These are phyloP conservation scores for Calycina herbarum DNA, from an alignment of 2,329 filamentous ascomycete genomes.

Conservation along the genomic window DNA sequence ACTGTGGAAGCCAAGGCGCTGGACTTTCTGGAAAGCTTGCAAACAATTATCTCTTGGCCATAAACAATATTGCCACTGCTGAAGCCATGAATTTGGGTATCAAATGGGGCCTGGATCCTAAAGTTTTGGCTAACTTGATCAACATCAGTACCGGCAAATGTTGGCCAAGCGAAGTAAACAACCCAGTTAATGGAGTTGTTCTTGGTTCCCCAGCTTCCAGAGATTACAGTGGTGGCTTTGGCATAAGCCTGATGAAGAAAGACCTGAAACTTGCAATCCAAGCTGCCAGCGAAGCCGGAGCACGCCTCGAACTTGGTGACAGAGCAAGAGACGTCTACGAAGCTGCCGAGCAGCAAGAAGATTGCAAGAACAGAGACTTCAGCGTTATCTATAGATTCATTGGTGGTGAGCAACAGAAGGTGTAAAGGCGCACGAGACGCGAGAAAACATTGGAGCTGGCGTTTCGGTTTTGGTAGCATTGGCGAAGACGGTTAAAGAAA, in stretches of 20 bases:
- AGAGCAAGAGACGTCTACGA: slow-evolving; percentile 68
- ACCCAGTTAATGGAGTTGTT: slow-evolving; percentile 85
- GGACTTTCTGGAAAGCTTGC: slow-evolving; percentile 91
- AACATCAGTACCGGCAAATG: slow-evolving; percentile 92
- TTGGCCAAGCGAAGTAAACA: slow-evolving; percentile 96
- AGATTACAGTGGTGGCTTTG: slow-evolving; percentile 78
- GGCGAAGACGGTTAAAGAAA: background rate
- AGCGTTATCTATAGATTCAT: slow-evolving; percentile 78
- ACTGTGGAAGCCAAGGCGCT: slow-evolving; percentile 80
- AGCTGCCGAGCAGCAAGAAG: slow-evolving; percentile 59
- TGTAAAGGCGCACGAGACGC: background rate
- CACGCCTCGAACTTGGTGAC: slow-evolving; percentile 63
- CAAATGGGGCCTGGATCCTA: slow-evolving; percentile 53
- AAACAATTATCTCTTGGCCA: slow-evolving; percentile 94
- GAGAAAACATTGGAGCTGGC: background rate
- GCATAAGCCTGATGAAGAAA: slow-evolving; percentile 77
- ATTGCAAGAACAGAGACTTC: slow-evolving; percentile 72
- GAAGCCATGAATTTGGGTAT: slow-evolving; percentile 61
- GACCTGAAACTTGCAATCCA: slow-evolving; percentile 71
- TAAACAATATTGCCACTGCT: slow-evolving; percentile 74
- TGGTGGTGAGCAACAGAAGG: slow-evolving; percentile 35
- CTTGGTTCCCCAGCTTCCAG: slow-evolving; percentile 71
- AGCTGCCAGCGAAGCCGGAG: slow-evolving; percentile 68
- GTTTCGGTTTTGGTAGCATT: background rate
- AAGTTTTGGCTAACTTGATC: slow-evolving; percentile 77